Evolutionary conservation across 1,284 basidiomycete species (phyloP).

Genomic region (Caloboletus firmus): DNA sequence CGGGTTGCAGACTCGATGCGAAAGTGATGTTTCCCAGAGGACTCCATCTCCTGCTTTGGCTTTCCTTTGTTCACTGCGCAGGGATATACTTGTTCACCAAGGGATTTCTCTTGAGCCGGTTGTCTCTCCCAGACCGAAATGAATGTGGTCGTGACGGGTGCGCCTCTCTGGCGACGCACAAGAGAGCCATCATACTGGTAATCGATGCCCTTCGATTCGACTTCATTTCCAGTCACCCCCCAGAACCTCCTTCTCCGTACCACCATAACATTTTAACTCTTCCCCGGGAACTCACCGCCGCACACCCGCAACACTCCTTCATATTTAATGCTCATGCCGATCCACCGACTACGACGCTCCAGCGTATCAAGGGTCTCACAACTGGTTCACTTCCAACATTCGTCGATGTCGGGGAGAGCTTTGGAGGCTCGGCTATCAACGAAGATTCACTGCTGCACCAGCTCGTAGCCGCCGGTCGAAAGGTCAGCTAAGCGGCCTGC

Average conservation of each 20-base stretch:
- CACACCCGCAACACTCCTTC: slow-evolving; percentile 71
- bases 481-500: slow-evolving; percentile 42
- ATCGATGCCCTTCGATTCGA: slow-evolving; percentile 96
- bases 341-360: slow-evolving; percentile 94
- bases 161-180: slow-evolving; percentile 63
- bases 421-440: slow-evolving; percentile 80
- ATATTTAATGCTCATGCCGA: slow-evolving; percentile 90
- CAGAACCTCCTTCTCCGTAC: slow-evolving; percentile 59
- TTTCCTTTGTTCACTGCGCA: slow-evolving; percentile 58
- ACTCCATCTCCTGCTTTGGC: slow-evolving; percentile 50
- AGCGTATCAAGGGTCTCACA: slow-evolving; percentile 93
- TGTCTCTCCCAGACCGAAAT: slow-evolving; percentile 68
- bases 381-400: slow-evolving; percentile 97
- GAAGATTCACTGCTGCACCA: slow-evolving; percentile 86
- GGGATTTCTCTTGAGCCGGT: slow-evolving; percentile 85
- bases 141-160: slow-evolving; percentile 48
- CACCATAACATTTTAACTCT: slow-evolving; percentile 85
- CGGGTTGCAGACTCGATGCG: slow-evolving; percentile 7
- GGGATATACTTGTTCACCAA: slow-evolving; percentile 81
- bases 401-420: slow-evolving; percentile 90
- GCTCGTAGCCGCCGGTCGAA: slow-evolving; percentile 52
- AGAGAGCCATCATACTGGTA: slow-evolving; percentile 80
- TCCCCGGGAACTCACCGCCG: slow-evolving; percentile 67
- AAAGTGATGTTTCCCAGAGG: slow-evolving; percentile 22
- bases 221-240: slow-evolving; percentile 79